These are phyloP conservation scores for Puccinia triticina DNA, from an alignment of 1,284 basidiomycete genomes.

Conservation along the genomic window DNA sequence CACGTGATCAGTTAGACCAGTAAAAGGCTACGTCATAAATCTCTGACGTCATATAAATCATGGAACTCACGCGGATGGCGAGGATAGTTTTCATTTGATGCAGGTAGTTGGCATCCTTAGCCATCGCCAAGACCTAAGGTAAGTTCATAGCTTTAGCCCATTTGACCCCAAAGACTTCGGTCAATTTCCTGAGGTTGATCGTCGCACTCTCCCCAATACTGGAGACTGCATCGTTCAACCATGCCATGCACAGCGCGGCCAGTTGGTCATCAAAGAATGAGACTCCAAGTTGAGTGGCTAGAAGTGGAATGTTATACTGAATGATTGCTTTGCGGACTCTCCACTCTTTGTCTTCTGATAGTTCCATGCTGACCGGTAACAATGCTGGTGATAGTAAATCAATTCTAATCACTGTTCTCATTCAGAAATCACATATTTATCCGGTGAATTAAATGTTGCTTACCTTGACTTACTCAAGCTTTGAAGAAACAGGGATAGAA, in stretches of 20 bases:
- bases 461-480: conserved; percentile 97
- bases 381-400: conserved; percentile 92
- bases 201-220: conserved; percentile 98
- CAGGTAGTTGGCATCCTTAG: conserved; percentile 92
- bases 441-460: conserved; percentile 57
- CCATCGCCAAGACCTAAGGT: conserved; percentile 97
- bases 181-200: conserved; percentile 93
- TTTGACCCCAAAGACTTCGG: conserved; percentile 97
- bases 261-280: conserved; percentile 98
- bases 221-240: conserved; percentile 98
- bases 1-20: background rate
- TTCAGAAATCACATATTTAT: background rate
- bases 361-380: conserved; percentile 93
- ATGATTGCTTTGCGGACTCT: conserved; percentile 99
- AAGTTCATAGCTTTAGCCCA: conserved; percentile 95
- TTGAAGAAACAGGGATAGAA: conserved; percentile 94
- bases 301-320: conserved; percentile 91
- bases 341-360: conserved; percentile 99
- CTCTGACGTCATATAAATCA: conserved; percentile 1
- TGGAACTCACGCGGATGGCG: conserved; percentile 80
- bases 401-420: conserved; percentile 85
- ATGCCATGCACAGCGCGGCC: conserved; percentile 96
- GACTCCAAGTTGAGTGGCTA: conserved; percentile 94
- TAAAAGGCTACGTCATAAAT: background rate
- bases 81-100: conserved; percentile 99